A percentile compares a stretch with the other conserved stretches of the same genome.
Conservation (phyloP, 495 filamentous ascomycete genomes). For the Ascobolus immersus region DNA sequence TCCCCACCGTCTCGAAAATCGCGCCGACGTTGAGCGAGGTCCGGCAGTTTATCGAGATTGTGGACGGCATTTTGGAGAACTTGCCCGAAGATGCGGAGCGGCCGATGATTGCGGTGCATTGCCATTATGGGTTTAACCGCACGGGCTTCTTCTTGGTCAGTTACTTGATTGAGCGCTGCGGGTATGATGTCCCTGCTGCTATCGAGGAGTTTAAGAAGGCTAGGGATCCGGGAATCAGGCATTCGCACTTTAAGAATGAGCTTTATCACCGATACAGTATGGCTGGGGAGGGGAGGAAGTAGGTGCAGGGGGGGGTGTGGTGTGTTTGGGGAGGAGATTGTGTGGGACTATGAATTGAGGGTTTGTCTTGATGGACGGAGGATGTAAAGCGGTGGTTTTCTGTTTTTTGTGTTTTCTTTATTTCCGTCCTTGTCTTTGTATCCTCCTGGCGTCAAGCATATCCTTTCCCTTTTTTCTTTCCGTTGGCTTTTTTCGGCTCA, state of each 20-base stretch:
- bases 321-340: neutral
- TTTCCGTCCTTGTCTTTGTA: neutral
- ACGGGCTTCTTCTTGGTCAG: slow-evolving; percentile 79
- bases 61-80: slow-evolving; percentile 39
- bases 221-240: slow-evolving; percentile 62
- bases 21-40: slow-evolving; percentile 58
- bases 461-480: too few species aligned
- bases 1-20: slow-evolving; percentile 77
- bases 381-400: neutral
- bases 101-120: slow-evolving; percentile 54
- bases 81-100: slow-evolving; percentile 19
- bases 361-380: neutral
- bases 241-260: slow-evolving; percentile 70
- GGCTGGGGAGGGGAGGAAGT: neutral
- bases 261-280: slow-evolving; percentile 48
- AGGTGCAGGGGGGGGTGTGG: neutral
- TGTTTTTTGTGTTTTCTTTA: neutral
- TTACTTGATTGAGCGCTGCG: slow-evolving; percentile 63
- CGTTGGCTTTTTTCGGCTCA: too few species aligned
- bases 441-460: too few species aligned
- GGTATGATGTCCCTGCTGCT: slow-evolving; percentile 46
- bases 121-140: slow-evolving; percentile 84
- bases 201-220: slow-evolving; percentile 51
- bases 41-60: slow-evolving; percentile 45
- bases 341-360: neutral